Conservation (phyloP, 2,329 filamentous ascomycete genomes). For the Zasmidium cellare region DNA sequence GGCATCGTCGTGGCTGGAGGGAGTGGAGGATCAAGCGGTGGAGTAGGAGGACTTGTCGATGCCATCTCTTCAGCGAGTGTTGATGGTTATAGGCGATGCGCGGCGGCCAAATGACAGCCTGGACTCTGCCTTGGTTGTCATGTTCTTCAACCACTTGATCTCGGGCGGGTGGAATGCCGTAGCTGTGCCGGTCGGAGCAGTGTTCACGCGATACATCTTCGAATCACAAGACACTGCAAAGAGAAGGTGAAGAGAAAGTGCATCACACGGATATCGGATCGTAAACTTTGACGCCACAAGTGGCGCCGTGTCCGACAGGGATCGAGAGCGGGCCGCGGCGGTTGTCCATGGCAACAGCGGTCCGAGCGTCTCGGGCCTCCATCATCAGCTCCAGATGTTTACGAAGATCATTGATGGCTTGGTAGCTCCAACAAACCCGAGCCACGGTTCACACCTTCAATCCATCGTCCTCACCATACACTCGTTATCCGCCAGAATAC, state of each 20-base stretch:
- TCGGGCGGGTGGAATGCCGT: background rate
- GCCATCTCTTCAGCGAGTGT: slow-evolving; percentile 11
- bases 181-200: background rate
- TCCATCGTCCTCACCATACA: background rate
- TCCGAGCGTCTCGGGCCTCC: no score
- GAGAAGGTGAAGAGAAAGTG: no score
- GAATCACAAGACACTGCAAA: background rate
- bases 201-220: background rate
- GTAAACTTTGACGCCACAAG: background rate
- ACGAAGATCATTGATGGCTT: background rate
- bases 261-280: no score
- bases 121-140: background rate
- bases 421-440: background rate
- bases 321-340: background rate
- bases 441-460: background rate
- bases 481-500: background rate
- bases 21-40: slow-evolving; percentile 16
- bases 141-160: slow-evolving; percentile 1
- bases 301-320: no score
- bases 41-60: slow-evolving; percentile 12
- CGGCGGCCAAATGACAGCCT: slow-evolving; percentile 8
- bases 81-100: background rate
- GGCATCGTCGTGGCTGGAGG: slow-evolving; percentile 10
- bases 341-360: background rate
- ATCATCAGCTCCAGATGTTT: background rate